Conservation (phyloP, 1,284 basidiomycete species). For the Peniophora sp. region DNA sequence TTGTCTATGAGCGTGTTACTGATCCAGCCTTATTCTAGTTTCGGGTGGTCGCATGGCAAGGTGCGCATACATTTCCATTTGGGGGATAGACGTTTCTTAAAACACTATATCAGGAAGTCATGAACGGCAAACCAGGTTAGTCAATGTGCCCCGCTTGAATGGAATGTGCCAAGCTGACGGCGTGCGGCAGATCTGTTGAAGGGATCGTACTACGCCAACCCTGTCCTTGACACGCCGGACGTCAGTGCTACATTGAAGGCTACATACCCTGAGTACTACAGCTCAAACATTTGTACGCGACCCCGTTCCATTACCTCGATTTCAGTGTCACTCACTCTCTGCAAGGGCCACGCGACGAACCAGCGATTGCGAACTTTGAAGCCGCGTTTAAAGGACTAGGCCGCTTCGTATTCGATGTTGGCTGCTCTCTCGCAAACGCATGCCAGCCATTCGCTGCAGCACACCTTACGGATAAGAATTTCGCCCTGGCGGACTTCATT, state of each 20-base stretch:
- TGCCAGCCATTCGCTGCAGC: conserved; percentile 79
- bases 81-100: conserved; percentile 3
- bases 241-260: conserved; percentile 45
- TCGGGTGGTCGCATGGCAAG: conserved; percentile 94
- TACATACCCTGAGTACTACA: conserved; percentile 74
- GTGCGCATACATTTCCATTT: conserved; percentile 25
- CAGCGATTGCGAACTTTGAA: conserved; percentile 70
- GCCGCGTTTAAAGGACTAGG: conserved; percentile 80
- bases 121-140: conserved; percentile 83
- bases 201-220: conserved; percentile 91
- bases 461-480: conserved; percentile 52
- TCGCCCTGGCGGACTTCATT: conserved; percentile 60
- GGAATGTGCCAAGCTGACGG: background rate
- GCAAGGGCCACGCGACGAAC: conserved; percentile 60
- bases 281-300: conserved; percentile 63
- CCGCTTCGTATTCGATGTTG: conserved; percentile 75
- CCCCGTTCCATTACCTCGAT: background rate
- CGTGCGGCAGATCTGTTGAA: conserved; percentile 62
- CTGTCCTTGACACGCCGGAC: conserved; percentile 55
- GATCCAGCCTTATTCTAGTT: conserved; percentile 34
- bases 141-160: background rate
- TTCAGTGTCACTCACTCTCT: background rate
- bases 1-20: conserved; percentile 1
- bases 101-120: conserved; percentile 78
- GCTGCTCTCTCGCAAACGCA: conserved; percentile 70